Evolutionary conservation across 2,329 filamentous ascomycete species (phyloP).

Genomic region (Colletotrichum kahawae): DNA sequence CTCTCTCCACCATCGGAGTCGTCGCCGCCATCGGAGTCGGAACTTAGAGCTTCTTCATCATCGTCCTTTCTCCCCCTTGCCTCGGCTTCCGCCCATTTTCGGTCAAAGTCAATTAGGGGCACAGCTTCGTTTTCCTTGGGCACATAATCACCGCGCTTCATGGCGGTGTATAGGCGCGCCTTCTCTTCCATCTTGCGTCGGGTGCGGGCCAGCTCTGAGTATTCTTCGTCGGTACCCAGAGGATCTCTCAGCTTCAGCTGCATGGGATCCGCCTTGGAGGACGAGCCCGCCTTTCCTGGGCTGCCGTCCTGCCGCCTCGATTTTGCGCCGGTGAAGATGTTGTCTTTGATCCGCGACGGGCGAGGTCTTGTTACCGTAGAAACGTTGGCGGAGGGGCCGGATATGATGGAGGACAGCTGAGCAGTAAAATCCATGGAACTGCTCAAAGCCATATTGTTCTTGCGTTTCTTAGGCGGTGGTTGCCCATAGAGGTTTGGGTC

Average conservation of each 20-base stretch:
- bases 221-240: constrained; percentile 64
- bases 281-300: constrained; percentile 51
- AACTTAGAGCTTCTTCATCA: constrained; percentile 63
- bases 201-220: constrained; percentile 71
- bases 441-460: constrained; percentile 73
- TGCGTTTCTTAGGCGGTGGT: constrained; percentile 70
- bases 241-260: constrained; percentile 58
- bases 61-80: constrained; percentile 40
- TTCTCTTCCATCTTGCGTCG: constrained; percentile 90
- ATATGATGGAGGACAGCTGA: constrained; percentile 81
- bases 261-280: constrained; percentile 37
- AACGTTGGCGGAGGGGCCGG: constrained; percentile 43
- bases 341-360: constrained; percentile 63
- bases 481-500: constrained; percentile 80
- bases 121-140: constrained; percentile 67
- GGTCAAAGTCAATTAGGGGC: constrained; percentile 88
- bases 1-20: constrained; percentile 42
- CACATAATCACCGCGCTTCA: constrained; percentile 90
- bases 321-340: constrained; percentile 64
- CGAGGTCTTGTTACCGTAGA: constrained; percentile 54
- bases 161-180: constrained; percentile 82
- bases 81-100: constrained; percentile 85
- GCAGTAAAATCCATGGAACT: constrained; percentile 86
- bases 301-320: constrained; percentile 43
- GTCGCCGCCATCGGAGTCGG: constrained; percentile 40